phyloP scores from a whole-genome alignment of 2,329 filamentous ascomycete species.

The Sporothrix humicola region DNA sequence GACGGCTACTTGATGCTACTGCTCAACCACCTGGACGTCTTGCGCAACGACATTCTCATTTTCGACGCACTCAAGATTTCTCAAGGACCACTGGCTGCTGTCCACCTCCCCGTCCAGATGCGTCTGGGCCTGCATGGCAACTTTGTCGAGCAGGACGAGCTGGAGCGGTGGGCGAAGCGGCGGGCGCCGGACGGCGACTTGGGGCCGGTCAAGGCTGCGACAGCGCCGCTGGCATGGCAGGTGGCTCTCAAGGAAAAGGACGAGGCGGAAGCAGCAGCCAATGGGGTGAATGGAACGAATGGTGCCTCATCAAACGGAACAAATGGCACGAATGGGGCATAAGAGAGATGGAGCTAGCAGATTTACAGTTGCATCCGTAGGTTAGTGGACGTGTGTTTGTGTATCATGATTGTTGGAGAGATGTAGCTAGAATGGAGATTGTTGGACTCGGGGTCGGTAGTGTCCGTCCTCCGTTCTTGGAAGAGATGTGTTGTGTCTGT shows the following conservation, averaged over 20 bases:
- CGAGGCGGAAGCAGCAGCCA: not conserved
- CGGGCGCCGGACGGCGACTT: conserved; percentile 46
- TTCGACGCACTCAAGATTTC: conserved; percentile 50
- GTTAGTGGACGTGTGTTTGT: not conserved
- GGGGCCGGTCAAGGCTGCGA: conserved; percentile 48
- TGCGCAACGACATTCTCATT: conserved; percentile 53
- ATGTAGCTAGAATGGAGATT: not conserved
- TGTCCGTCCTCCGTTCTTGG: not conserved
- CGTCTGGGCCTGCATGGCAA: conserved; percentile 52
- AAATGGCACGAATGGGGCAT: conserved; percentile 25
- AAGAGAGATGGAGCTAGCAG: not conserved
- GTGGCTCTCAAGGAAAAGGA: conserved; percentile 24
- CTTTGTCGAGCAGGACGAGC: conserved; percentile 51
- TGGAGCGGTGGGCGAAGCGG: conserved; percentile 51
- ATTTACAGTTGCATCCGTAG: not conserved
- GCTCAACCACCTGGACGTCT: conserved; percentile 53
- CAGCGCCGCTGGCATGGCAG: conserved; percentile 50
- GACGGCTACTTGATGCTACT: conserved; percentile 58
- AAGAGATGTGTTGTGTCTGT: no score
- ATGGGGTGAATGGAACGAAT: conserved; percentile 20
- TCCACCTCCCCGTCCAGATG: conserved; percentile 51
- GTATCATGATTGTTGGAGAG: not conserved
- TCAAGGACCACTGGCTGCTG: conserved; percentile 48
- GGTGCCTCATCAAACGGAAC: no score
- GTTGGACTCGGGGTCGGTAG: not conserved